These are phyloP conservation scores for Galerina sulciceps DNA, from an alignment of 768 basidiomycete genomes.

Conservation along the genomic window DNA sequence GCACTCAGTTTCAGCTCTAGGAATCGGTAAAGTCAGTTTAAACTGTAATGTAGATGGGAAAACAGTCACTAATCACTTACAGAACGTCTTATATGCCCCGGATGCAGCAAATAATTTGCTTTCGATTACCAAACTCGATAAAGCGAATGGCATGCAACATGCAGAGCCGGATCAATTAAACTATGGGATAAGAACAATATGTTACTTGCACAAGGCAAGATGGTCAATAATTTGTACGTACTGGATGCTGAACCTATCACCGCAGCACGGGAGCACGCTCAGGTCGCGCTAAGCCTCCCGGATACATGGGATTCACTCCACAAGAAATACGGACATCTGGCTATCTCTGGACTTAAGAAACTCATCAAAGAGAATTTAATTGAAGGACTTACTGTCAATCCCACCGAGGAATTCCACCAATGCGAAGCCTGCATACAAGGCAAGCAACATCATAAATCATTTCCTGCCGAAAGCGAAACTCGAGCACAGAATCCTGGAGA, in stretches of 20 bases:
- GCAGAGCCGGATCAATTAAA: conserved; percentile 8
- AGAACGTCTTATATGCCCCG: conserved; percentile 23
- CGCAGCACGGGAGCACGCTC: conserved; percentile 8
- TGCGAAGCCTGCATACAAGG: conserved; percentile 38
- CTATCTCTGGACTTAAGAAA: conserved; percentile 21
- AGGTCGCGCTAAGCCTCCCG: not conserved
- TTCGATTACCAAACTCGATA: conserved; percentile 22
- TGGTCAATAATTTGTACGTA: conserved; percentile 18
- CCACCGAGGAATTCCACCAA: conserved; percentile 7
- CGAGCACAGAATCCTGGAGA: conserved; percentile 22
- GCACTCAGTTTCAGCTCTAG: conserved; percentile 6
- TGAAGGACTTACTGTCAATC: not conserved
- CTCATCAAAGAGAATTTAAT: not conserved
- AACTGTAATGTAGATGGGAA: conserved; percentile 20
- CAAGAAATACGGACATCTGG: conserved; percentile 25
- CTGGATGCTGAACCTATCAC: conserved; percentile 16
- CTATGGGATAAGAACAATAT: conserved; percentile 13
- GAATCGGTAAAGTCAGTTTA: conserved; percentile 19
- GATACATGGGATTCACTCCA: conserved; percentile 31
- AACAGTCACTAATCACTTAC: conserved; percentile 12
- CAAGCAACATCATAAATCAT: conserved; percentile 29
- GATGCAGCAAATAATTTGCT: conserved; percentile 24
- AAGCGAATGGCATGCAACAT: conserved; percentile 16
- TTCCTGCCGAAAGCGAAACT: conserved; percentile 34
- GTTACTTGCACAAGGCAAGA: conserved; percentile 11